A percentile compares a stretch with the other conserved stretches of the same genome.
Evolutionary conservation across 345 rosid species (phyloP).

Genomic region (Stellera chamaejasme): DNA sequence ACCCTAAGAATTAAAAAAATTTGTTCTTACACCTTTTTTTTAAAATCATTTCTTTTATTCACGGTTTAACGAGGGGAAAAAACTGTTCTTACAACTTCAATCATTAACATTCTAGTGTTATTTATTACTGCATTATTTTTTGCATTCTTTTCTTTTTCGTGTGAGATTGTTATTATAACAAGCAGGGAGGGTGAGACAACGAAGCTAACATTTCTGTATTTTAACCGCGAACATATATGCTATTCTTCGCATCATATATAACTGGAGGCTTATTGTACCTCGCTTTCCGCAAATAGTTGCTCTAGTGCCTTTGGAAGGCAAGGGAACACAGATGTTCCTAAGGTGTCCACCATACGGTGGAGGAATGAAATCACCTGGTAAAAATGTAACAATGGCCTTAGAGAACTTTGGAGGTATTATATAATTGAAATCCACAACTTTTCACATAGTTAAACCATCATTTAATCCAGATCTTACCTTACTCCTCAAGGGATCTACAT

Average conservation of each 20-base stretch:
- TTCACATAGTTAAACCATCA: not conserved
- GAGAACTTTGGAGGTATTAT: conserved; percentile 6
- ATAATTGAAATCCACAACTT: conserved; percentile 6
- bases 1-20: too few species aligned
- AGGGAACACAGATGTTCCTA: conserved; percentile 88
- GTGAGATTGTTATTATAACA: too few species aligned
- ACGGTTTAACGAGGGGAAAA: too few species aligned
- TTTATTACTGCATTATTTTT: too few species aligned
- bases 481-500: conserved; percentile 58
- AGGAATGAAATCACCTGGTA: conserved; percentile 79
- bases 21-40: too few species aligned
- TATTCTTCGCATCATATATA: too few species aligned
- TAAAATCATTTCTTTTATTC: too few species aligned
- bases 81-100: too few species aligned
- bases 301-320: conserved; percentile 88
- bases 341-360: conserved; percentile 95
- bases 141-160: too few species aligned
- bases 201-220: too few species aligned
- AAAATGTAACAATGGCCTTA: conserved; percentile 16
- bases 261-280: conserved; percentile 37
- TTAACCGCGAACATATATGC: not conserved
- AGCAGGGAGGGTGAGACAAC: too few species aligned
- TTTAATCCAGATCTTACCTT: conserved; percentile 45
- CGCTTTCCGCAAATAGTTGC: conserved; percentile 84
- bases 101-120: too few species aligned